These are phyloP conservation scores for Plasmopara viticola DNA, from an alignment of 352 stramenopile species.

Conservation along the genomic window DNA sequence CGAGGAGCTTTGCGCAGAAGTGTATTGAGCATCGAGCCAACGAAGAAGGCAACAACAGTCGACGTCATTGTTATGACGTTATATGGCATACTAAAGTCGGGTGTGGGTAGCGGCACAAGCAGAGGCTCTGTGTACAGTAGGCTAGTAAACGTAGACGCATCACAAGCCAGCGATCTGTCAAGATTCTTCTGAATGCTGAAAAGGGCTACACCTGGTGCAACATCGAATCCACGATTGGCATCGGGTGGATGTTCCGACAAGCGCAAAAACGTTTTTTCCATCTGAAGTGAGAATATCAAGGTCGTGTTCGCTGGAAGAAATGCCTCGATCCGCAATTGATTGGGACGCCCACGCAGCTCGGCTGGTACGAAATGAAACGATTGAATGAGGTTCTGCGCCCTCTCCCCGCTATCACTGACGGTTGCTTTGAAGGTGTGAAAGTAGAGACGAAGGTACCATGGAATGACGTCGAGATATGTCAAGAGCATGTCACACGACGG, in stretches of 20 bases:
- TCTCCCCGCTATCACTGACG: slow-evolving; percentile 4
- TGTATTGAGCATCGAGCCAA: slow-evolving; percentile 80
- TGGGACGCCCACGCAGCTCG: slow-evolving; percentile 44
- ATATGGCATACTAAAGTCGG: slow-evolving; percentile 89
- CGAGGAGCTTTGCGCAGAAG: slow-evolving; percentile 65
- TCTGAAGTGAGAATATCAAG: slow-evolving; percentile 61
- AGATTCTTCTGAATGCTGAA: slow-evolving; percentile 20
- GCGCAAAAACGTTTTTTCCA: slow-evolving; percentile 79
- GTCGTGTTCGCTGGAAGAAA: slow-evolving; percentile 45
- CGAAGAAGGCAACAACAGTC: slow-evolving; percentile 82
- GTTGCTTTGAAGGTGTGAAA: slow-evolving; percentile 55
- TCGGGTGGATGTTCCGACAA: slow-evolving; percentile 80
- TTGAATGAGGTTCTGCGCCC: slow-evolving; percentile 14
- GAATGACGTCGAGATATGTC: slow-evolving; percentile 65
- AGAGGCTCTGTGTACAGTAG: slow-evolving; percentile 76
- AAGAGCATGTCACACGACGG: slow-evolving; percentile 42
- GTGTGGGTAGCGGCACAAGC: slow-evolving; percentile 73
- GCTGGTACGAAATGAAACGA: slow-evolving; percentile 52
- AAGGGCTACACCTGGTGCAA: slow-evolving; percentile 51
- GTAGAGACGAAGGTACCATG: slow-evolving; percentile 79
- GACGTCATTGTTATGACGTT: slow-evolving; percentile 89
- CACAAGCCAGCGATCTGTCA: slow-evolving; percentile 6
- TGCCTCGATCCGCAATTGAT: slow-evolving; percentile 49
- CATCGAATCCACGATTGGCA: slow-evolving; percentile 82
- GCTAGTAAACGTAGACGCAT: slow-evolving; percentile 16